Evolutionary conservation across 2,329 filamentous ascomycete species (phyloP), one percentile per base, ranked within the genome.

Genomic region (Sodiomyces alkalinus): DNA sequence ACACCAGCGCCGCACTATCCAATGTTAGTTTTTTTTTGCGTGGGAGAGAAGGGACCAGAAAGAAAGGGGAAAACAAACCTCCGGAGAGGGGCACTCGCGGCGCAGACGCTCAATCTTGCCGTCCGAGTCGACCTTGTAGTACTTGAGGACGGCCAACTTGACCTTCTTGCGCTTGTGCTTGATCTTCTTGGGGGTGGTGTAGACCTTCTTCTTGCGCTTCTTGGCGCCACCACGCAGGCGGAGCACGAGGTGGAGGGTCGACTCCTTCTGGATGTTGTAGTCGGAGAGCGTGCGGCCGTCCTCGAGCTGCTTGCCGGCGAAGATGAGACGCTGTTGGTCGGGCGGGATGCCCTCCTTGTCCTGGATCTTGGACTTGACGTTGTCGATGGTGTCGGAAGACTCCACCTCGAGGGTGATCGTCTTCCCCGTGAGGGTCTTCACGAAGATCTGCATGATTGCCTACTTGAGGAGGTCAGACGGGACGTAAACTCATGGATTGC

Each of bases 141-240:
- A 98, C 80, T 98, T 98, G 64, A 98, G 86, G 49, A 98, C 87
- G 54, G 90, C 90, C 62, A 98, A 71, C 80, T 98, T 98, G 77
- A 81, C 93, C 87, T 98, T 98, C 85, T 96, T 98, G 73, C 85
- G 80, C 86, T 98, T 98, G 80, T 98, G 90, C 90, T 98, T 98
- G 80, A 98, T 98, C 85, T 98, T 98, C 86, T 98, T 98, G 62
- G 90, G 90, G 55, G 90, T 98, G 60, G 83, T 96, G 81, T 98
- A 98, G 49, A 98, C 90, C 86, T 98, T 98, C 85, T 93, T 93
- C 83, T 98, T 98, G 66, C 92, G 78, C 82, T 96, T 94, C 85
- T 98, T 98, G 58, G 64, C 86, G 64, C 87, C 90, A 74, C 90
- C 90, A 74, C 87, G 90, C 39, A 98, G 85, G 58, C 90, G 83